phyloP scores from a whole-genome alignment of 768 basidiomycete genomes.

The Thelephora aurantiotincta region DNA sequence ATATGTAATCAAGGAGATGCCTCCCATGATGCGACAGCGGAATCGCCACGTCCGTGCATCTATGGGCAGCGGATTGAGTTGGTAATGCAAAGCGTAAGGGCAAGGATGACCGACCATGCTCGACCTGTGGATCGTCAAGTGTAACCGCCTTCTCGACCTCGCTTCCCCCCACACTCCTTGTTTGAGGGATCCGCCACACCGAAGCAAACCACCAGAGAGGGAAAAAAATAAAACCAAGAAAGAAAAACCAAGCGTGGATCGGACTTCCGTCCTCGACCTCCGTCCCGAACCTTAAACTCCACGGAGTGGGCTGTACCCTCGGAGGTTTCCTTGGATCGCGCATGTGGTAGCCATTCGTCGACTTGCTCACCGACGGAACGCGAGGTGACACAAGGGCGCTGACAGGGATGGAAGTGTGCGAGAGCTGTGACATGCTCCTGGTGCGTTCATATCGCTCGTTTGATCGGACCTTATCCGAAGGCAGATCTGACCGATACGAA shows the following conservation, averaged over 20 bases:
- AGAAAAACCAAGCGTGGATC: constrained; percentile 66
- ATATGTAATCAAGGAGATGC: constrained; percentile 57
- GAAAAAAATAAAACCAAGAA: constrained; percentile 48
- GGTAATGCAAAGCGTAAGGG: not conserved
- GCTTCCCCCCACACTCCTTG: constrained; percentile 43
- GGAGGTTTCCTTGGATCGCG: constrained; percentile 61
- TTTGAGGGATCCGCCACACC: constrained; percentile 42
- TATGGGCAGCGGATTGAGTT: constrained; percentile 14
- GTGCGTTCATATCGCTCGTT: constrained; percentile 12
- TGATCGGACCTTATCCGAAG: constrained; percentile 20
- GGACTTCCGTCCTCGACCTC: constrained; percentile 37
- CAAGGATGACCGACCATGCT: constrained; percentile 39
- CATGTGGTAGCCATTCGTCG: constrained; percentile 50
- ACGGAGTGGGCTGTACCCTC: constrained; percentile 42
- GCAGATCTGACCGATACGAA: constrained; percentile 13
- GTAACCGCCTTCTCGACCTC: constrained; percentile 54
- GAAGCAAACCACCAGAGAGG: constrained; percentile 55
- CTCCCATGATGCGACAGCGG: constrained; percentile 63
- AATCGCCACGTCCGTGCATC: constrained; percentile 64
- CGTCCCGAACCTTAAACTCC: constrained; percentile 43
- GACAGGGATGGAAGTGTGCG: constrained; percentile 65
- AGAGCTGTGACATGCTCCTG: constrained; percentile 30
- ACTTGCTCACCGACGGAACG: constrained; percentile 52
- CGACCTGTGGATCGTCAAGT: constrained; percentile 69
- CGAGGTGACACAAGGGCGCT: constrained; percentile 68